A percentile compares a stretch with the other conserved stretches of the same genome.
Conservation (phyloP, 371 early-diverging fungal species). For the Mucor circinelloides region DNA sequence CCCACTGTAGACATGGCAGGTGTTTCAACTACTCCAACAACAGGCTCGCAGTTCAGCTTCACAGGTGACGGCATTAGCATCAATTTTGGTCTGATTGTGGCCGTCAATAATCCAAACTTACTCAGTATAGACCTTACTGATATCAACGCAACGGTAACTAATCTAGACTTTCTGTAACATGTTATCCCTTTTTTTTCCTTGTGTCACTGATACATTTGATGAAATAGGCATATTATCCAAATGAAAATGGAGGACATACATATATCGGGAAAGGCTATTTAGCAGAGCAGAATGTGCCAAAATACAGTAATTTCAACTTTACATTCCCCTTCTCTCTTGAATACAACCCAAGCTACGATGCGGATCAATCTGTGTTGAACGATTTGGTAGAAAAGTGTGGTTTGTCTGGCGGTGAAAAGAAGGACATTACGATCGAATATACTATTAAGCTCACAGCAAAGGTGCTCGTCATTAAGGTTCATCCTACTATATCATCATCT, state of each 20-base stretch:
- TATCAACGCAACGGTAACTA: conserved; percentile 41
- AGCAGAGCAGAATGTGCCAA: conserved; percentile 40
- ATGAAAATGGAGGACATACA: conserved; percentile 24
- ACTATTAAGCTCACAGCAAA: conserved; percentile 35
- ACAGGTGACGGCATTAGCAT: conserved; percentile 30
- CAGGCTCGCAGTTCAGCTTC: conserved; percentile 32
- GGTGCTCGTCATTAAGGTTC: conserved; percentile 42
- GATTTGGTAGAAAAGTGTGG: conserved; percentile 54
- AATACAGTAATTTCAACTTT: conserved; percentile 41
- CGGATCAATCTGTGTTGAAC: conserved; percentile 42
- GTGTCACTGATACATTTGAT: conserved; percentile 8
- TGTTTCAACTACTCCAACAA: conserved; percentile 22
- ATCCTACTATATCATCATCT: conserved; percentile 35
- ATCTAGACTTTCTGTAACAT: conserved; percentile 2
- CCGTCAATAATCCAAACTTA: conserved; percentile 45
- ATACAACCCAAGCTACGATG: conserved; percentile 39
- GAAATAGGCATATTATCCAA: conserved; percentile 52
- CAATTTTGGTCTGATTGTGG: conserved; percentile 41
- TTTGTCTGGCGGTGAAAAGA: conserved; percentile 26
- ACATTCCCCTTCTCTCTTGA: conserved; percentile 50
- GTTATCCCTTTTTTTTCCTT: not conserved
- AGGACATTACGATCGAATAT: conserved; percentile 40
- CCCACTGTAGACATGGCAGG: conserved; percentile 40
- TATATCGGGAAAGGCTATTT: conserved; percentile 52
- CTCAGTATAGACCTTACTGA: conserved; percentile 36